Evolutionary conservation across 1,139 yeast genomes (phyloP).

Genomic region (Pneumocystis carinii): DNA sequence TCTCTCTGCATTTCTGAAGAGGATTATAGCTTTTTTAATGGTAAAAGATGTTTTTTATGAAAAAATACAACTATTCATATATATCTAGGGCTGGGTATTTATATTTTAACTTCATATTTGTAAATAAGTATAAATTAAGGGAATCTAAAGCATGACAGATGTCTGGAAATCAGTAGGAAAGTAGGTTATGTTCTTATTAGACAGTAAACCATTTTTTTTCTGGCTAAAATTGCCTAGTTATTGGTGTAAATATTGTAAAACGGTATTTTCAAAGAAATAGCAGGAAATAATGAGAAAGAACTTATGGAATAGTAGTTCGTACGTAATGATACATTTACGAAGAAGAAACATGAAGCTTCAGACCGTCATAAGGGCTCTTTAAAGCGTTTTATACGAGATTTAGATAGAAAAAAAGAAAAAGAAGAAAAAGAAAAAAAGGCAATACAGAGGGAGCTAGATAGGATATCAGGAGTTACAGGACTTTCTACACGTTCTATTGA

Average conservation of each 20-base stretch:
- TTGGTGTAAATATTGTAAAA: constrained; percentile 2
- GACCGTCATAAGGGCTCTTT: constrained; percentile 6
- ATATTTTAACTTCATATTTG: not conserved
- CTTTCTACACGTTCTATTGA: not conserved
- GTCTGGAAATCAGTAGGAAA: constrained; percentile 1
- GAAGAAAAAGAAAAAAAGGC: not conserved
- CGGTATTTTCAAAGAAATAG: not conserved
- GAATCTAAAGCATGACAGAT: not conserved
- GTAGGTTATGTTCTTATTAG: not conserved
- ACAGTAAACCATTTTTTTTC: not conserved
- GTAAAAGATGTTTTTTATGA: not conserved
- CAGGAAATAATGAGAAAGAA: not conserved
- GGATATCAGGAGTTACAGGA: not conserved
- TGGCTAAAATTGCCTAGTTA: not conserved
- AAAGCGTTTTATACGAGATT: not conserved
- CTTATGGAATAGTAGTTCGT: constrained; percentile 1
- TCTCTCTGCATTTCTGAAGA: not conserved
- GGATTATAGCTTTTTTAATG: not conserved
- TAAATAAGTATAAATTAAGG: not conserved
- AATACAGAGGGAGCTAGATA: not conserved
- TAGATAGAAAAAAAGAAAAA: not conserved
- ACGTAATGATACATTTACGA: constrained; percentile 8
- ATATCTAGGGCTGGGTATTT: too few relatives aligned
- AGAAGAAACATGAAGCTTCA: constrained; percentile 9
- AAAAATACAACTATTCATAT: too few relatives aligned